Base-by-base conservation (phyloP, 768 basidiomycete species). In the Podaxis pistillaris region DNA sequence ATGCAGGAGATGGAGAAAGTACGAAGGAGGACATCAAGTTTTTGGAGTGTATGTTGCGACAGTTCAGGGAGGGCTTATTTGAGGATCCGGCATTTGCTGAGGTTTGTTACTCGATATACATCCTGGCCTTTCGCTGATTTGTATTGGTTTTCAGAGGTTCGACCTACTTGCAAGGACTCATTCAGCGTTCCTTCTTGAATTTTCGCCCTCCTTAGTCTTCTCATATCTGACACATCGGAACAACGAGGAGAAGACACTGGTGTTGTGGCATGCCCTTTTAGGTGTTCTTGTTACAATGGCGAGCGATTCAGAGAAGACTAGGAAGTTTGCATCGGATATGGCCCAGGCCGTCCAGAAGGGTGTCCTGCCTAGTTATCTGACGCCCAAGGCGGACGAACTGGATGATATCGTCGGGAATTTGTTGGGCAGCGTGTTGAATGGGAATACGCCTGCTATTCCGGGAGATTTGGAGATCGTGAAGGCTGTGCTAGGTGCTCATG, bases 51-150 rank as follows among this genome's bases (percentile, higher is more conserved):
- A 71, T 88, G 37, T 66, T 90, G 46, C 75, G 80, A 9, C 74
- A 78, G 4, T 89, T 90, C 63, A 82, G 82, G 1, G 71, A 77
- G 6, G 72, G 75, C 0, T 67, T 90, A 13, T 87, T 88, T 62
- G 63, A 72, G 1, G 78, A 86, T 44, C 65, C 40, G 4, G 64
- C 68, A 5, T 76, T 86, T 50, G 68, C 81, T 4, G 65, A 76
- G 69, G 87, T 88, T 66, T 47, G 79, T 72, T 24, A n/a, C 61
- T 28, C 15, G 46, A 49, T 50, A n/a, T 8, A 26, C 11, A 17
- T 36, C 37, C 11, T 30, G 11, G 2, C 22, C 22, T 22, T 50
- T 8, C 22, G 33, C 8, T 33, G 12, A 9, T 56, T 40, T 55
- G 4, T 13, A 11, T 30, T 37, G 15, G 24, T 30, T 53, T 38